phyloP scores from a whole-genome alignment of 2,329 filamentous ascomycete genomes.

The Corinectria fuckeliana region DNA sequence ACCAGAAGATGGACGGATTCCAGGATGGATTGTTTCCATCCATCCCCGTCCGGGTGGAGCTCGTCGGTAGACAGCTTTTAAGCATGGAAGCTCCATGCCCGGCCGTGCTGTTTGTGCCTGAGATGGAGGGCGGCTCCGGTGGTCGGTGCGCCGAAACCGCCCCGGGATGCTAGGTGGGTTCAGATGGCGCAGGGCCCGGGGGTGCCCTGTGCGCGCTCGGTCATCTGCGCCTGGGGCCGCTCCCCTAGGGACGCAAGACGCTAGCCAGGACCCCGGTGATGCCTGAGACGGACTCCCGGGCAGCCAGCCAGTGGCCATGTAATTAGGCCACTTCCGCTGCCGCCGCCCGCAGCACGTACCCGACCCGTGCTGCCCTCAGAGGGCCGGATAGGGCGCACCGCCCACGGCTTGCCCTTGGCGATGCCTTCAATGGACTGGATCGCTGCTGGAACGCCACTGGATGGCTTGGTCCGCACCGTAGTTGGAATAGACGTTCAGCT shows the following conservation, averaged over 20 bases:
- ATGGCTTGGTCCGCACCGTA: no score
- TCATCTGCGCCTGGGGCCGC: conserved; percentile 40
- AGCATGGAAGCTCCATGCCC: neutral
- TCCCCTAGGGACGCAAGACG: conserved; percentile 28
- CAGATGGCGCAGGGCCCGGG: conserved; percentile 28
- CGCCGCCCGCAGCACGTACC: conserved; percentile 13
- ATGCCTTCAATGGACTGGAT: no score
- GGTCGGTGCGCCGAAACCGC: conserved; percentile 12
- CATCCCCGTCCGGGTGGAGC: conserved; percentile 1
- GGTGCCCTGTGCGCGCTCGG: conserved; percentile 39
- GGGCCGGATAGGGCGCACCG: conserved; percentile 1
- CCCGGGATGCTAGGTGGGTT: conserved; percentile 9
- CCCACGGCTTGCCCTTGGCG: neutral
- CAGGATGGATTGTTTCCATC: conserved; percentile 9
- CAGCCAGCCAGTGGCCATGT: neutral
- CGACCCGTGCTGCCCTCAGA: neutral
- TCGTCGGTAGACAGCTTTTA: conserved; percentile 3
- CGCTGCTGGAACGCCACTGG: neutral
- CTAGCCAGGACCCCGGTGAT: conserved; percentile 25
- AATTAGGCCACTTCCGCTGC: neutral
- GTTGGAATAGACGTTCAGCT: no score
- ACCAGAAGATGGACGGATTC: neutral
- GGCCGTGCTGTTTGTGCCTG: conserved; percentile 6
- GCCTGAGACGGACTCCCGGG: conserved; percentile 7
- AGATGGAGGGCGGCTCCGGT: conserved; percentile 4